Conservation (phyloP, 2,329 filamentous ascomycete genomes). For the Elsinoe necatrix region DNA sequence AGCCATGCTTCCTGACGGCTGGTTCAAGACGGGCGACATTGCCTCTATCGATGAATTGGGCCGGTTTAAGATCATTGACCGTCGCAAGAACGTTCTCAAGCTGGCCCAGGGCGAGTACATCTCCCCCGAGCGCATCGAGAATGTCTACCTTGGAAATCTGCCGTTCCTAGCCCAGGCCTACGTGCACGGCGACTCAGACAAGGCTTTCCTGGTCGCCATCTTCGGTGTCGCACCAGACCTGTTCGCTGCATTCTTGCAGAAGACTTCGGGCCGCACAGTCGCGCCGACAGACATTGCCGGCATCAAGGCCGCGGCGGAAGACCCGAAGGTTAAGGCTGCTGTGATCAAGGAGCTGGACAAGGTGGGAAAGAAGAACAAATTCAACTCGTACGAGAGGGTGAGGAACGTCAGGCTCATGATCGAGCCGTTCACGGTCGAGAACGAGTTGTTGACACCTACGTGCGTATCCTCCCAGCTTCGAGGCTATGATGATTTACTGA, state of each 20-base stretch:
- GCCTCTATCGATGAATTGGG: slow-evolving; percentile 16
- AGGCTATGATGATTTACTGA: background rate
- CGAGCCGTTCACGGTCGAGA: slow-evolving; percentile 89
- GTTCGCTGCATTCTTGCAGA: slow-evolving; percentile 74
- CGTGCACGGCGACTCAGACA: slow-evolving; percentile 79
- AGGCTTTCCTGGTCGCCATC: slow-evolving; percentile 74
- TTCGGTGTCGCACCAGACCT: slow-evolving; percentile 79
- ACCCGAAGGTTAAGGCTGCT: slow-evolving; percentile 63
- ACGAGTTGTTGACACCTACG: slow-evolving; percentile 82
- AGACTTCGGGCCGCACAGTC: slow-evolving; percentile 55
- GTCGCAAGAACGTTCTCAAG: slow-evolving; percentile 19
- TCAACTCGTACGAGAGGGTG: slow-evolving; percentile 85
- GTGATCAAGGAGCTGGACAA: slow-evolving; percentile 70
- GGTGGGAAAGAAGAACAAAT: slow-evolving; percentile 74
- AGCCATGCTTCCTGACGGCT: slow-evolving; percentile 75
- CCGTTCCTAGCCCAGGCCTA: slow-evolving; percentile 72
- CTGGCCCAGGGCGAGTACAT: slow-evolving; percentile 19
- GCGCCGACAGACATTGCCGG: slow-evolving; percentile 55
- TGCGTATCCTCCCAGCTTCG: slow-evolving; percentile 43
- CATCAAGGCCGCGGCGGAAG: slow-evolving; percentile 56
- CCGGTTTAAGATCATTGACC: slow-evolving; percentile 19
- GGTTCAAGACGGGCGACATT: slow-evolving; percentile 87
- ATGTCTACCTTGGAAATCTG: slow-evolving; percentile 55
- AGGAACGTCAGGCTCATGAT: slow-evolving; percentile 64
- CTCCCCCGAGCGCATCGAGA: slow-evolving; percentile 19